Evolutionary conservation across 805 yeast genomes (phyloP), one percentile per base, ranked within the genome.

Genomic region (Citeromyces nyonsensis): DNA sequence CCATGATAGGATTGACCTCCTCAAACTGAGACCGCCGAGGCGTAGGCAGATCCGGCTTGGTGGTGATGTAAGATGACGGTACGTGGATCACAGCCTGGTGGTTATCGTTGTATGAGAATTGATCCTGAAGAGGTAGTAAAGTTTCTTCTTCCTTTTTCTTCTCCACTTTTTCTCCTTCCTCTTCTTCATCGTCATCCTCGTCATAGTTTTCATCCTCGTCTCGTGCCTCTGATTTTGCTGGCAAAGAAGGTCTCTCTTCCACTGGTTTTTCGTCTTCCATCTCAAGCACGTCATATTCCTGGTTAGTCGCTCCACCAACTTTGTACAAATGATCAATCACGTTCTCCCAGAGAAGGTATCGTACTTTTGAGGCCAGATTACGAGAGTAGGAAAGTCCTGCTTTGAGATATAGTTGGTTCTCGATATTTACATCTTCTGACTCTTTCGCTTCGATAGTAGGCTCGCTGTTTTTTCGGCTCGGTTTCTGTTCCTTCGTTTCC

Each of bases 341-440:
- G 45, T 69, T 73, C 43, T 79, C 86, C 71, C 82, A 80, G 15
- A 80, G 54, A 9, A 78, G 61, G 41, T 76, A 78, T 39, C 88
- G 57, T 14, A 78, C 52, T 38, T 70, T 78, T 31, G 78, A 55
- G 5, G 84, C 76, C 28, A 79, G 39, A 50, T 73, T 55, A 48
- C 77, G 59, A 1, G 69, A 55, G 6, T 69, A 60, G 10, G 57
- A 60, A 7, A 51, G 40, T 2, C 73, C 73, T 22, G 56, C 66
- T 48, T 53, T 65, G 36, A 59, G 52, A 37, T 56, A 69, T 39
- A 60, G 45, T 30, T 55, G 59, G 3, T 15, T 10, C 15, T 27
- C 29, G 7, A 20, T 9, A 13, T 20, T 27, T 15, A 15, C 22
- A 13, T 20, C 29, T 10, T 27, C 18, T 18, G 15, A 10, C 29